phyloP scores from a whole-genome alignment of 345 rosid species.

The Stellera chamaejasme region DNA sequence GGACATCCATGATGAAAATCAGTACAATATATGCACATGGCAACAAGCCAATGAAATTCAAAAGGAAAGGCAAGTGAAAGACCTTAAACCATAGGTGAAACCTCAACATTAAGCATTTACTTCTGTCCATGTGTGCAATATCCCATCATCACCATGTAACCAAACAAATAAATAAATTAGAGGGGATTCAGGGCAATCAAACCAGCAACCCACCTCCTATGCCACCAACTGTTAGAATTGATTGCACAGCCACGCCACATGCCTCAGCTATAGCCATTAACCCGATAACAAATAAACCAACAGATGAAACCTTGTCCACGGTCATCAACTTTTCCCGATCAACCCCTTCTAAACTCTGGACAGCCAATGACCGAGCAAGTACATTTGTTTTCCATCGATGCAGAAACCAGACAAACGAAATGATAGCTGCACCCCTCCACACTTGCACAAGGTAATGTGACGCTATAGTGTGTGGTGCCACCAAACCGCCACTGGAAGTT shows the following conservation, averaged over 20 bases:
- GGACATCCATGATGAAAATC: no score
- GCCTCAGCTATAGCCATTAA: constrained; percentile 90
- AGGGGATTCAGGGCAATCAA: constrained; percentile 8
- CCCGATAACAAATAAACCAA: constrained; percentile 73
- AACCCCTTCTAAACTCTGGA: constrained; percentile 31
- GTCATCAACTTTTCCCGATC: constrained; percentile 67
- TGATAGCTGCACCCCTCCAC: constrained; percentile 68
- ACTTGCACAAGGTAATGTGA: constrained; percentile 56
- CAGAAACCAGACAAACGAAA: constrained; percentile 84
- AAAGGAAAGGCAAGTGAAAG: background rate
- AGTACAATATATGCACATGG: background rate
- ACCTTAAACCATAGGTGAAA: background rate
- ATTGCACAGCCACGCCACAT: constrained; percentile 93
- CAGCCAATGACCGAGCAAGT: constrained; percentile 42
- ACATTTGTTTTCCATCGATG: constrained; percentile 79
- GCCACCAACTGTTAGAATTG: constrained; percentile 90
- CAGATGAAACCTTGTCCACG: constrained; percentile 69
- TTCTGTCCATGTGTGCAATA: constrained; percentile 1
- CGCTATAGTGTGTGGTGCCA: constrained; percentile 82
- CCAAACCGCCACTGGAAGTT: constrained; percentile 56
- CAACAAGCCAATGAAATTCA: background rate
- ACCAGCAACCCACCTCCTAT: constrained; percentile 62
- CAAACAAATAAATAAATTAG: background rate
- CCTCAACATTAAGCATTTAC: background rate
- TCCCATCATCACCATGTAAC: constrained; percentile 7